Conservation (phyloP, 768 basidiomycete genomes). For the Leccinum subtestaceum region DNA sequence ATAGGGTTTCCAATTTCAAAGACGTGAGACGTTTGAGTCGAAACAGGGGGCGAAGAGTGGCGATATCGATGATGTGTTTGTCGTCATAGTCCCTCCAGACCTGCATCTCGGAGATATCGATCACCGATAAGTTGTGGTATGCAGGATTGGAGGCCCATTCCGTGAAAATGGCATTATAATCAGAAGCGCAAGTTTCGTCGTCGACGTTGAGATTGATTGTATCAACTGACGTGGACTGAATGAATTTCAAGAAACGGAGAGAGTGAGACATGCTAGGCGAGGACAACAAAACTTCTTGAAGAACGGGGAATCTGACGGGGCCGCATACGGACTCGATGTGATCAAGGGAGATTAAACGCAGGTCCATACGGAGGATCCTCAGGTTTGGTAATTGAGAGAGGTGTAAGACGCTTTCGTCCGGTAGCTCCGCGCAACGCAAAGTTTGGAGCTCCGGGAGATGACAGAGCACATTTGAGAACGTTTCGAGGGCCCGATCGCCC, state of each 20-base stretch:
- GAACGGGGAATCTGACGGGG: constrained; percentile 17
- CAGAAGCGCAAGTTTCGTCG: constrained; percentile 28
- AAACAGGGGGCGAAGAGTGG: constrained; percentile 26
- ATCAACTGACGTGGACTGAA: constrained; percentile 27
- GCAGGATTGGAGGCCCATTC: constrained; percentile 22
- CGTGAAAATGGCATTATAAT: constrained; percentile 23
- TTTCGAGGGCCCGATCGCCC: constrained; percentile 24
- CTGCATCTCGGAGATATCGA: constrained; percentile 31
- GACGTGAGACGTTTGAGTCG: constrained; percentile 19
- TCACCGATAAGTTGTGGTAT: constrained; percentile 24
- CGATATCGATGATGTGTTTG: constrained; percentile 29
- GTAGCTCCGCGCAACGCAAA: constrained; percentile 27
- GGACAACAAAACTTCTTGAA: constrained; percentile 24
- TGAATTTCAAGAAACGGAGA: constrained; percentile 26
- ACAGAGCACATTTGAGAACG: constrained; percentile 24
- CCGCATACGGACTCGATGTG: constrained; percentile 16
- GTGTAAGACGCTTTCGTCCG: constrained; percentile 23
- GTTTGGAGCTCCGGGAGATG: constrained; percentile 22
- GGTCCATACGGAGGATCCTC: constrained; percentile 25
- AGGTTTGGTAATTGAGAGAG: constrained; percentile 22
- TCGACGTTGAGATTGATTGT: constrained; percentile 33
- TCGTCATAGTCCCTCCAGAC: constrained; percentile 30
- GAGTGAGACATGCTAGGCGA: constrained; percentile 22
- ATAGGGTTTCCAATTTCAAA: constrained; percentile 29
- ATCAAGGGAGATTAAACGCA: constrained; percentile 25